These are phyloP conservation scores for Scenedesmus sp. DNA, from an alignment of 163 green algal genomes.

Conservation along the genomic window DNA sequence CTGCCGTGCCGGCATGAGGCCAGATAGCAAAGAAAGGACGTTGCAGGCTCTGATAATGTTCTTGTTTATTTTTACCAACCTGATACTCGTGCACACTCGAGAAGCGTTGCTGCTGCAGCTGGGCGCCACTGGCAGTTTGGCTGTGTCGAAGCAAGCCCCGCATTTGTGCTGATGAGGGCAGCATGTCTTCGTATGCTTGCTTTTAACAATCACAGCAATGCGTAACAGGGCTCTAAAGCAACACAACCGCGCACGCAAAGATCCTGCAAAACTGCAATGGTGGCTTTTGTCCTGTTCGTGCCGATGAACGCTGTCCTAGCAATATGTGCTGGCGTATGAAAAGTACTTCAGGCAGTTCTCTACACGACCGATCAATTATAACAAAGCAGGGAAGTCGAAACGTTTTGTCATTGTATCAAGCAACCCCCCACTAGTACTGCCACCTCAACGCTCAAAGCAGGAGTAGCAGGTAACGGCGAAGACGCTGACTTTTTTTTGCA, in stretches of 20 bases:
- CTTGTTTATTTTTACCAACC: slow-evolving; percentile 65
- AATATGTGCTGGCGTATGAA: too few species aligned
- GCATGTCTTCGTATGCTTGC: slow-evolving; percentile 9
- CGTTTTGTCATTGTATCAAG: background rate
- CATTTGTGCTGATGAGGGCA: background rate
- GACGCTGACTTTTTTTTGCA: too few species aligned
- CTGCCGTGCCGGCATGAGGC: background rate
- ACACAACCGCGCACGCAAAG: background rate
- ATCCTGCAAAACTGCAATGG: background rate
- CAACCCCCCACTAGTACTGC: too few species aligned
- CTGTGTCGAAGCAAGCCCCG: slow-evolving; percentile 21
- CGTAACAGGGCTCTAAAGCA: background rate
- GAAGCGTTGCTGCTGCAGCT: slow-evolving; percentile 76
- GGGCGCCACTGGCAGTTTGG: slow-evolving; percentile 44
- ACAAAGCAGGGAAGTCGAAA: background rate
- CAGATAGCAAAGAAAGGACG: background rate
- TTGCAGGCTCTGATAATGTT: too few species aligned
- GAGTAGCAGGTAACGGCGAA: too few species aligned
- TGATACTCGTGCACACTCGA: slow-evolving; percentile 97
- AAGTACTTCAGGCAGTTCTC: too few species aligned
- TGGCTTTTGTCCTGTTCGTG: background rate
- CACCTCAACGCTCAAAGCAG: too few species aligned
- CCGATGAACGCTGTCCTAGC: background rate
- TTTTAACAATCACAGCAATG: background rate
- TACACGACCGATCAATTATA: too few species aligned